Conservation (phyloP, 192 early-diverging fungal genomes). For the Coemansia sp. region DNA sequence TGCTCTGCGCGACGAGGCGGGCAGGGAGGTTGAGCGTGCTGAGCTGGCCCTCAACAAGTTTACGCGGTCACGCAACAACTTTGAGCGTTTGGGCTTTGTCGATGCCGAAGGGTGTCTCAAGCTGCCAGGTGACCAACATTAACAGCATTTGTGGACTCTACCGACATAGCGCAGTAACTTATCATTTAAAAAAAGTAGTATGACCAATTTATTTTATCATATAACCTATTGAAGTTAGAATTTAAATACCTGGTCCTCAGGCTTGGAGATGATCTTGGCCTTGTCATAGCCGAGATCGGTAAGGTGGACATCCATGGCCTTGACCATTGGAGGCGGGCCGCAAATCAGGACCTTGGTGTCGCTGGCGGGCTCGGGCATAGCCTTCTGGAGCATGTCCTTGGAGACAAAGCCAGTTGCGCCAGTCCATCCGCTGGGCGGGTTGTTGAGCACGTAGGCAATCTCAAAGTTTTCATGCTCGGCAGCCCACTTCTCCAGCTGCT, state of each 20-base stretch:
- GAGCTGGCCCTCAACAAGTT: constrained; percentile 33
- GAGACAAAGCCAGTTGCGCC: constrained; percentile 86
- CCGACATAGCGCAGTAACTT: background rate
- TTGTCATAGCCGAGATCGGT: constrained; percentile 78
- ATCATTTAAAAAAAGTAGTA: background rate
- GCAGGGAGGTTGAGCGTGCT: constrained; percentile 13
- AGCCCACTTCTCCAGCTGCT: constrained; percentile 78
- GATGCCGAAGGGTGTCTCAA: constrained; percentile 18
- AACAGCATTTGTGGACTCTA: background rate
- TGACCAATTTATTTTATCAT: background rate
- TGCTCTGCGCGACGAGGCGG: constrained; percentile 19
- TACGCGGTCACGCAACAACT: constrained; percentile 22
- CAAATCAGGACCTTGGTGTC: constrained; percentile 89
- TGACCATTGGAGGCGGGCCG: constrained; percentile 88
- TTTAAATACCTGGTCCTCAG: constrained; percentile 84
- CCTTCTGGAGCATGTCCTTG: constrained; percentile 73
- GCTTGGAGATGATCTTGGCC: constrained; percentile 73
- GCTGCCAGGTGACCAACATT: constrained; percentile 12
- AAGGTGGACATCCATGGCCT: constrained; percentile 70
- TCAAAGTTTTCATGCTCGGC: constrained; percentile 72
- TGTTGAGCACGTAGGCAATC: constrained; percentile 82
- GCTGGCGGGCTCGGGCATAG: constrained; percentile 68
- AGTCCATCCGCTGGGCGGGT: constrained; percentile 74
- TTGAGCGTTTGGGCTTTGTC: constrained; percentile 24
- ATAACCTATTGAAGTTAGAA: constrained; percentile 57